Evolutionary conservation across 768 basidiomycete genomes (phyloP).

Genomic region (Cyathus striatus): DNA sequence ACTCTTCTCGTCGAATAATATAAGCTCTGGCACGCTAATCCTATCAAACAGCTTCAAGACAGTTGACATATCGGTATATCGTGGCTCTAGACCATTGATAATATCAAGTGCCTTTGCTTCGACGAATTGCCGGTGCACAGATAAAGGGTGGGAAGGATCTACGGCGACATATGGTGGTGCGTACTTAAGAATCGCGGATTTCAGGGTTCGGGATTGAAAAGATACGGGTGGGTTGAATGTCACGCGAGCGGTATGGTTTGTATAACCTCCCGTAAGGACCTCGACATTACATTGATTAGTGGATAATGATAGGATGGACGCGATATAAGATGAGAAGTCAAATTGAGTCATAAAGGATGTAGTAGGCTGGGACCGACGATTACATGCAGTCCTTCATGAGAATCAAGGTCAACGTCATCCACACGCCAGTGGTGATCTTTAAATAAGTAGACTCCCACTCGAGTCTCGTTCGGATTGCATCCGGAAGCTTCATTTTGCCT

Average conservation of each 20-base stretch:
- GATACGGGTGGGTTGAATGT: conserved; percentile 9
- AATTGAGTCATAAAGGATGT: too few relatives aligned
- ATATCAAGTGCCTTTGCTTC: conserved; percentile 15
- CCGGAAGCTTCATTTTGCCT: too few relatives aligned
- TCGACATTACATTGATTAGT: neutral
- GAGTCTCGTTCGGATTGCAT: too few relatives aligned
- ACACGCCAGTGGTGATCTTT: too few relatives aligned
- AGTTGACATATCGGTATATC: neutral
- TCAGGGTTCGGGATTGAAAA: conserved; percentile 1
- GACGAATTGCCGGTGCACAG: conserved; percentile 13
- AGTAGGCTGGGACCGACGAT: too few relatives aligned
- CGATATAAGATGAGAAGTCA: neutral
- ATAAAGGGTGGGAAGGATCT: conserved; percentile 11
- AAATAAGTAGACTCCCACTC: too few relatives aligned
- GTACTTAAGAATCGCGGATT: conserved; percentile 14
- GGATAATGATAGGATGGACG: neutral
- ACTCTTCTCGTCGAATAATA: conserved; percentile 12
- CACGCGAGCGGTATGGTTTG: conserved; percentile 15
- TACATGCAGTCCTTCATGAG: too few relatives aligned
- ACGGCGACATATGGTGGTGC: conserved; percentile 16
- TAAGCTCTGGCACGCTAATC: conserved; percentile 11
- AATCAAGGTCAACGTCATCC: too few relatives aligned
- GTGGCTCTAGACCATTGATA: conserved; percentile 3
- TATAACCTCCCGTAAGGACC: conserved; percentile 12
- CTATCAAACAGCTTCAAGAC: conserved; percentile 1